Evolutionary conservation across 352 stramenopile genomes (phyloP).

Genomic region (Globisporangium nodosum): DNA sequence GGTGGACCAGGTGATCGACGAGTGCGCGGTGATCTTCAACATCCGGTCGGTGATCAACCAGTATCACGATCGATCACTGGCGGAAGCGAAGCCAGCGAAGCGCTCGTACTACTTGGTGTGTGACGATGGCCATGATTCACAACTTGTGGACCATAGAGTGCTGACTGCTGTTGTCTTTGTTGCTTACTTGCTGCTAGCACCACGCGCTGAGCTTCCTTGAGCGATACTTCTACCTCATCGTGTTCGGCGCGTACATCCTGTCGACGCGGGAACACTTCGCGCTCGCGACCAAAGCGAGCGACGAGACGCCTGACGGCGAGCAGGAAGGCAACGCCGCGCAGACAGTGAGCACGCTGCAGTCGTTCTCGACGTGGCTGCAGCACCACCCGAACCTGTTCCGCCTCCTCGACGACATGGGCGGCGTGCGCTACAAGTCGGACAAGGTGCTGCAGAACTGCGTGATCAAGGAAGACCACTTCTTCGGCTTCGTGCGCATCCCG

Average conservation of each 20-base stretch:
- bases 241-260: constrained; percentile 83
- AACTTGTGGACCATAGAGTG: background rate
- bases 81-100: constrained; percentile 71
- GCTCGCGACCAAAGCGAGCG: constrained; percentile 6
- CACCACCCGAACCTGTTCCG: constrained; percentile 68
- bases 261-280: constrained; percentile 12
- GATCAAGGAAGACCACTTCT: constrained; percentile 90
- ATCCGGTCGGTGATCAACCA: constrained; percentile 76
- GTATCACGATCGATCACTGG: constrained; percentile 68
- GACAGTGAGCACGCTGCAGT: constrained; percentile 18
- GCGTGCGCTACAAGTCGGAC: constrained; percentile 78
- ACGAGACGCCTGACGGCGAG: constrained; percentile 10
- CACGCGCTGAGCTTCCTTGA: constrained; percentile 84
- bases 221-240: constrained; percentile 86
- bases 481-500: constrained; percentile 62
- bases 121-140: background rate
- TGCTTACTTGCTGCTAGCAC: constrained; percentile 27
- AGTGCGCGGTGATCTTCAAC: constrained; percentile 68
- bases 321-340: constrained; percentile 16
- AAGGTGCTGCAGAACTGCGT: constrained; percentile 78
- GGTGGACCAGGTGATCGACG: constrained; percentile 71
- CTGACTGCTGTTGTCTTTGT: background rate
- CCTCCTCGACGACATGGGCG: constrained; percentile 66
- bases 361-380: constrained; percentile 83
- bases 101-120: constrained; percentile 70